Evolutionary conservation across 1,284 basidiomycete species (phyloP).

Genomic region (Meira miltonrushii): DNA sequence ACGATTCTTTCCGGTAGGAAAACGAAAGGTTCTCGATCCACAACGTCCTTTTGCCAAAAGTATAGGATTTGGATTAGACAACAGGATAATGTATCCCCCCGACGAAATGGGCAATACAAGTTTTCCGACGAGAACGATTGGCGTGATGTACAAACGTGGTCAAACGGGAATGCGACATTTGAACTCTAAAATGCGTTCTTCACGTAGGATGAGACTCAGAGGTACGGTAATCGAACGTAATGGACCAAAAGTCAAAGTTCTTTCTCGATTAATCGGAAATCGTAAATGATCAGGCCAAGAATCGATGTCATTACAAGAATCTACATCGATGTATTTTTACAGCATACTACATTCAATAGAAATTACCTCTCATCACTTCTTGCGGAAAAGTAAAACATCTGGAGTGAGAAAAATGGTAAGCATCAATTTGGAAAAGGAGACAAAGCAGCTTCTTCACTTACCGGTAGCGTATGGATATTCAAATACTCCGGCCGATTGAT

Average conservation of each 20-base stretch:
- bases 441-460: background rate
- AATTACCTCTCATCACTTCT: slow-evolving; percentile 11
- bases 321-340: background rate
- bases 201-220: slow-evolving; percentile 1
- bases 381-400: slow-evolving; percentile 32
- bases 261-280: slow-evolving; percentile 8
- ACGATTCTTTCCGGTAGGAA: slow-evolving; percentile 13
- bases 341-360: background rate
- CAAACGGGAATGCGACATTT: slow-evolving; percentile 14
- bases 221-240: background rate
- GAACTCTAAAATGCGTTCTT: slow-evolving; percentile 5
- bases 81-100: background rate
- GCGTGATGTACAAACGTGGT: slow-evolving; percentile 15
- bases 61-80: background rate
- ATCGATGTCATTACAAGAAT: background rate
- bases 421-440: background rate
- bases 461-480: slow-evolving; percentile 23
- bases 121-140: slow-evolving; percentile 3
- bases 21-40: background rate
- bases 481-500: slow-evolving; percentile 37
- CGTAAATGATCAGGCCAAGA: background rate
- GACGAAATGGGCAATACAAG: background rate
- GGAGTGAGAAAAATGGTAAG: slow-evolving; percentile 9
- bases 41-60: background rate
- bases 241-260: slow-evolving; percentile 1